Evolutionary conservation across 148 eudicot species (phyloP).

Genomic region (Cornus kousa): DNA sequence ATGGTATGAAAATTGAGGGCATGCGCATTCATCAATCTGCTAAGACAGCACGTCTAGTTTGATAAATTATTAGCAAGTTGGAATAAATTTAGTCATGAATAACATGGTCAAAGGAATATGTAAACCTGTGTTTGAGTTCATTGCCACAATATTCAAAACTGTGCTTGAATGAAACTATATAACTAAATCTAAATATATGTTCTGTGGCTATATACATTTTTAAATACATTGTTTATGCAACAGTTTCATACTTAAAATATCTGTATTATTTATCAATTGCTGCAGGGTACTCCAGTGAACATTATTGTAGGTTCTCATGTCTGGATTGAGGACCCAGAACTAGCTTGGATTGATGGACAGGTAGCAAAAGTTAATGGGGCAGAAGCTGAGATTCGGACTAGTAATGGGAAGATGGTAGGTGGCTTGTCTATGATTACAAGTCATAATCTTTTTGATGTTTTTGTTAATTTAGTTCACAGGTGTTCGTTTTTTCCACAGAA

Average conservation of each 20-base stretch:
- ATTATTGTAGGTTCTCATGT: conserved; percentile 84
- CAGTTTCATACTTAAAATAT: not conserved
- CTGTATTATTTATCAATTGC: conserved; percentile 1
- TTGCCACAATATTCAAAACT: not conserved
- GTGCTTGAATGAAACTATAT: too few relatives aligned
- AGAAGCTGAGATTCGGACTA: conserved; percentile 53
- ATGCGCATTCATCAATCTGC: too few relatives aligned
- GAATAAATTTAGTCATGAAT: too few relatives aligned
- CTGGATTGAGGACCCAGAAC: conserved; percentile 71
- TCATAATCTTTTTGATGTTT: too few relatives aligned
- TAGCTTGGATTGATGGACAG: conserved; percentile 82
- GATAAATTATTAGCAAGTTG: not conserved
- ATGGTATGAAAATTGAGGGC: not conserved
- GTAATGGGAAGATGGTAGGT: conserved; percentile 62
- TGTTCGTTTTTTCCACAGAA: not conserved
- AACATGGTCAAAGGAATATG: not conserved
- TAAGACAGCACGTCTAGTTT: not conserved
- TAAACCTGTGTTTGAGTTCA: not conserved
- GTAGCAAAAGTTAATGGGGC: conserved; percentile 57
- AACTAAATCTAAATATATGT: too few relatives aligned
- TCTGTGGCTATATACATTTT: too few relatives aligned
- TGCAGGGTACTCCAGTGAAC: conserved; percentile 85
- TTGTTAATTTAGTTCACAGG: too few relatives aligned
- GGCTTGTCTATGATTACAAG: not conserved
- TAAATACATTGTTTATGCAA: not conserved